phyloP scores from a whole-genome alignment of 768 basidiomycete genomes.

The Tricholoma terreum region DNA sequence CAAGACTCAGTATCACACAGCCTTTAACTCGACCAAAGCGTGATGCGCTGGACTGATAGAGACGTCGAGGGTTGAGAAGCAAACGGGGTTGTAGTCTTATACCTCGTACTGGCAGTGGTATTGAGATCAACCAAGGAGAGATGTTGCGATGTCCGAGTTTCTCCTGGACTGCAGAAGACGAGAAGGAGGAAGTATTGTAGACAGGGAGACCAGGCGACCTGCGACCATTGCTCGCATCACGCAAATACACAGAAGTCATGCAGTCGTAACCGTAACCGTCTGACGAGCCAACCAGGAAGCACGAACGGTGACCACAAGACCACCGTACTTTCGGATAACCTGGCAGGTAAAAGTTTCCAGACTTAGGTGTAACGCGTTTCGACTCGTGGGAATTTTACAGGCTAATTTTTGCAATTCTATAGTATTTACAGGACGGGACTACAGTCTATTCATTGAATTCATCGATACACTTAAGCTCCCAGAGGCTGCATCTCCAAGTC shows the following conservation, averaged over 20 bases:
- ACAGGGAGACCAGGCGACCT: slow-evolving; percentile 31
- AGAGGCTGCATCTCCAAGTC: slow-evolving; percentile 69
- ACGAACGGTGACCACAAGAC: no score
- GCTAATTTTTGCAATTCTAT: no score
- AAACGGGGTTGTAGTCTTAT: slow-evolving; percentile 55
- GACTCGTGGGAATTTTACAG: no score
- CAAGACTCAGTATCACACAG: slow-evolving; percentile 47
- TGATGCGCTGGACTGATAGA: slow-evolving; percentile 54
- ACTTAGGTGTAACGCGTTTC: no score
- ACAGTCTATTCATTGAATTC: not conserved
- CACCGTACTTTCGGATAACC: no score
- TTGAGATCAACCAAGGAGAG: slow-evolving; percentile 55
- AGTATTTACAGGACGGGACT: not conserved
- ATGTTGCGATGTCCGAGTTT: slow-evolving; percentile 52
- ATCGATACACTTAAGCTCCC: slow-evolving; percentile 11
- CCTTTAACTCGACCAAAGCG: slow-evolving; percentile 62
- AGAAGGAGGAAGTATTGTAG: slow-evolving; percentile 27
- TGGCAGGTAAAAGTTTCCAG: no score
- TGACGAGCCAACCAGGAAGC: no score
- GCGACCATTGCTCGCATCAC: slow-evolving; percentile 42
- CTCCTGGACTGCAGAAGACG: slow-evolving; percentile 60
- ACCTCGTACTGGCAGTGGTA: slow-evolving; percentile 61
- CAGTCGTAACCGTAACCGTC: not conserved
- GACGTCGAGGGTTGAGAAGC: slow-evolving; percentile 53
- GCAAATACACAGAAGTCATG: slow-evolving; percentile 43